A percentile compares a stretch with the other conserved stretches of the same genome.
These are phyloP conservation scores for Coemansia erecta DNA, from an alignment of 192 early-diverging fungal genomes.

Conservation along the genomic window DNA sequence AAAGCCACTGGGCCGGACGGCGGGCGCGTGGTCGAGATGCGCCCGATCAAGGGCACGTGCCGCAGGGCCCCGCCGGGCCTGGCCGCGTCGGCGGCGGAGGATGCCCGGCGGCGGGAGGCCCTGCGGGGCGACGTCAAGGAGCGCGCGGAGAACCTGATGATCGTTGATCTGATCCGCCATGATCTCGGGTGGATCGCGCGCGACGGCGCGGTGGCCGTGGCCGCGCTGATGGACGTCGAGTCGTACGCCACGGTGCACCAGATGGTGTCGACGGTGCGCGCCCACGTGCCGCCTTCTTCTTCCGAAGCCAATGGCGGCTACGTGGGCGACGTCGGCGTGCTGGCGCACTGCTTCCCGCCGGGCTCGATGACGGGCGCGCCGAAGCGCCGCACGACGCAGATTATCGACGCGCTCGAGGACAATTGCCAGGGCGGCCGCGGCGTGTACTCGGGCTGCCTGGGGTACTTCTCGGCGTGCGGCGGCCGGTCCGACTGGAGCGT, in stretches of 20 bases:
- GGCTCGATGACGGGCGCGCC: conserved; percentile 99
- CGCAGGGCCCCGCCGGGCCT: conserved; percentile 16
- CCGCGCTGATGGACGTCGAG: conserved; percentile 85
- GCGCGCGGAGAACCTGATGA: conserved; percentile 96
- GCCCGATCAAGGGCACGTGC: conserved; percentile 91
- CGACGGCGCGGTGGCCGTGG: conserved; percentile 67
- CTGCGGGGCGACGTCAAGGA: conserved; percentile 80
- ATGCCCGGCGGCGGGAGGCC: conserved; percentile 13
- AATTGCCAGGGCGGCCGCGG: conserved; percentile 70
- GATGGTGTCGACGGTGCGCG: conserved; percentile 82
- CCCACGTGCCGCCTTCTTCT: conserved; percentile 57
- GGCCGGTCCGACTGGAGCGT: conserved; percentile 75
- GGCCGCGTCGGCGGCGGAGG: conserved; percentile 16
- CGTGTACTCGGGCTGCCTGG: conserved; percentile 86
- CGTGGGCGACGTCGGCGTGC: conserved; percentile 65
- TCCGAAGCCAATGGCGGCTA: too few relatives aligned
- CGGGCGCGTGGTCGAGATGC: conserved; percentile 74
- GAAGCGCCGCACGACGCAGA: conserved; percentile 77
- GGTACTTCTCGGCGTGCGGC: conserved; percentile 74
- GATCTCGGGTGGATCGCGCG: conserved; percentile 78
- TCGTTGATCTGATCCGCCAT: conserved; percentile 94
- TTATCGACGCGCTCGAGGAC: conserved; percentile 77
- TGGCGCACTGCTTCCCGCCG: conserved; percentile 84
- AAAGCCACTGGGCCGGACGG: not conserved
- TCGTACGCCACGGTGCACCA: conserved; percentile 90